phyloP scores from a whole-genome alignment of 805 yeast species.

The Cyberlindnera mississippiensis region DNA sequence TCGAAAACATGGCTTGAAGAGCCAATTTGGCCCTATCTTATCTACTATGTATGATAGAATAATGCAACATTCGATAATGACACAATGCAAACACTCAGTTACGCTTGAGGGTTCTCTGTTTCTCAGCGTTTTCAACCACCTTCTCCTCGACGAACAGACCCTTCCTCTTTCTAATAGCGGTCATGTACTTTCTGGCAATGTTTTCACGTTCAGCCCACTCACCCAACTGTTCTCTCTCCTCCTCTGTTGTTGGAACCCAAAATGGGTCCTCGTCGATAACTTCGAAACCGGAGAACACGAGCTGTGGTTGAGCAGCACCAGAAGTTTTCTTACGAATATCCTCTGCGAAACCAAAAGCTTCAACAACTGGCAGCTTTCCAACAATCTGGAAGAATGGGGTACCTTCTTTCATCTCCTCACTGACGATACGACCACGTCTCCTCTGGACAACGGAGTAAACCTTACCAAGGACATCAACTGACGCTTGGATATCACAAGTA shows the following conservation, averaged over 20 bases:
- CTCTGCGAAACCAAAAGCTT: constrained; percentile 95
- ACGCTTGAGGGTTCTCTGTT: constrained; percentile 83
- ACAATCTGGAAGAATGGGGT: constrained; percentile 90
- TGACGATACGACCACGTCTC: constrained; percentile 76
- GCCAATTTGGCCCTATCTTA: too few species aligned
- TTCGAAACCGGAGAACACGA: constrained; percentile 86
- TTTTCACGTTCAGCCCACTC: constrained; percentile 91
- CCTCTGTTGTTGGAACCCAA: constrained; percentile 99
- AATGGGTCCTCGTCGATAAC: constrained; percentile 89
- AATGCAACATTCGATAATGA: too few species aligned
- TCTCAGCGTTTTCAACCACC: constrained; percentile 87
- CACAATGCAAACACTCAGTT: constrained; percentile 42
- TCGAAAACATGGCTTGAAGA: too few species aligned
- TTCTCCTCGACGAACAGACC: constrained; percentile 89
- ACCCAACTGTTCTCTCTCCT: constrained; percentile 90
- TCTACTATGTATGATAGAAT: too few species aligned
- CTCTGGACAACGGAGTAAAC: constrained; percentile 92
- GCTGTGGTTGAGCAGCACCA: constrained; percentile 96
- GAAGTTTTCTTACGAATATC: constrained; percentile 90
- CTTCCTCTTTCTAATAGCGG: constrained; percentile 74
- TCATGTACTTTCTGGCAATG: constrained; percentile 84
- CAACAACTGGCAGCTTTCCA: constrained; percentile 87
- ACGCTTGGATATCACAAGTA: constrained; percentile 90
- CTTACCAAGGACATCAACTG: constrained; percentile 90
- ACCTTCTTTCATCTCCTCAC: constrained; percentile 97